Base-by-base conservation (phyloP, 345 rosid species). In the Excoecaria cochinchinensis region DNA sequence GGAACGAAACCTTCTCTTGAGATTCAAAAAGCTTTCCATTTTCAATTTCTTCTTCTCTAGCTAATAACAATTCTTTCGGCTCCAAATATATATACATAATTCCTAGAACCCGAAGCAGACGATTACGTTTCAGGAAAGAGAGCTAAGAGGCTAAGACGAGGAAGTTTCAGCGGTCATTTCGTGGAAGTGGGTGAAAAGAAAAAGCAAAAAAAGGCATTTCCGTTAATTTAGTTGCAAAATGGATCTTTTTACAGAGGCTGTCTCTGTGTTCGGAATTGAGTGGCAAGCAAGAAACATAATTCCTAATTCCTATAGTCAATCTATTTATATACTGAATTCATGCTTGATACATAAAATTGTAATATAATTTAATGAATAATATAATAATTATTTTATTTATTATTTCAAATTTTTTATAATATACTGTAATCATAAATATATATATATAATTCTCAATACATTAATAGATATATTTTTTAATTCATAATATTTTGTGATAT, bases 1-100 rank as follows among this genome's bases (percentile, higher is more conserved):
- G 85, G 89, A 90, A 3, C 97, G 97, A 78, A 92, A 92, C 40
- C 98, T 76, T 2, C 97, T 86, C 74, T 92, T 94, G 19, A 91
- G 97, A 71, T 85, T 84, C 85, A 92, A 71, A 65, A 81, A 89
- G 74, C 81, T 88, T 86, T 88, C 94, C 98, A 91, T 91, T 16
- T 63, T 31, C 57, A 9, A 17, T 31, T 13, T 5, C 15, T 36
- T 15, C 10, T 25, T 13, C 52, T 1, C 15, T 39, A 17, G n/a
- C 71, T 12, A 68, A 61, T 5, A 8, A 21, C 0, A 64, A 65
- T 13, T 8, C 24, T 19, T 42, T 47, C 22, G 40, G 44, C 14
- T 42, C 19, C 12, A 65, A 42, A n/a, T 17, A 42, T 10, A 42
- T 42, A 31, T 31, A 31, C 2, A 38, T 64, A 64, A n/a, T 16